Percentiles rank a stretch among this genome's conserved stretches.
These are phyloP conservation scores for Mychonastes homosphaera DNA, from an alignment of 139 green algal genomes.

Conservation along the genomic window DNA sequence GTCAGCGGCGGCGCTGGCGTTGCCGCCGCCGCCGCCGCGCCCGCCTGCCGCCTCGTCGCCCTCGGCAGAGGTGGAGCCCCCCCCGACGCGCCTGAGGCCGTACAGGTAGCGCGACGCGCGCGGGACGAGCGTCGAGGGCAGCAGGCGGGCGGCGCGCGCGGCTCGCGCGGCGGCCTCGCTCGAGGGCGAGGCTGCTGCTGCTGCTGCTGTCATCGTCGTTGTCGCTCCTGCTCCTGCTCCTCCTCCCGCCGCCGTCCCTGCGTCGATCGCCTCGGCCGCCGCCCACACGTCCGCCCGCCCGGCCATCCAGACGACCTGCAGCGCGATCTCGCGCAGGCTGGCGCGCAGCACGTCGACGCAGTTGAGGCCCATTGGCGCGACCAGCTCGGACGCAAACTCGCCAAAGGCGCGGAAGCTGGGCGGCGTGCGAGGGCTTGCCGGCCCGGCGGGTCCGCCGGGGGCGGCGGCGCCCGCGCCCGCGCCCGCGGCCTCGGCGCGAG, in stretches of 20 bases:
- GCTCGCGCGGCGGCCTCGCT: neutral
- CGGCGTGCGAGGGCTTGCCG: too few species aligned
- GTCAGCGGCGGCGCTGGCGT: neutral
- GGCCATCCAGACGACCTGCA: constrained; percentile 19
- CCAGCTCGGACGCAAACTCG: constrained; percentile 24
- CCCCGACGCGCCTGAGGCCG: constrained; percentile 9
- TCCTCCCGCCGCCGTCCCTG: neutral
- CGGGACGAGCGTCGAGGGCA: neutral
- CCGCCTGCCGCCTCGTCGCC: neutral
- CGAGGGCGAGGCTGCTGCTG: too few species aligned
- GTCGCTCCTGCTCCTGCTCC: too few species aligned
- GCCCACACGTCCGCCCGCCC: constrained; percentile 15
- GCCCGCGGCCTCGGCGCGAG: too few species aligned
- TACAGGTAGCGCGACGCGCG: constrained; percentile 17
- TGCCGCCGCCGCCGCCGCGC: neutral
- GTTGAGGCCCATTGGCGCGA: constrained; percentile 17
- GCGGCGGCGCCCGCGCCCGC: too few species aligned
- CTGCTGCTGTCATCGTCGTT: too few species aligned
- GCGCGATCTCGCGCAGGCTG: neutral
- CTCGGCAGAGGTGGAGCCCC: neutral
- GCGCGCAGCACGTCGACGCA: constrained; percentile 13
- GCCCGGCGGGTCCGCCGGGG: too few species aligned
- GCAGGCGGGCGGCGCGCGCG: neutral
- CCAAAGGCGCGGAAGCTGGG: constrained; percentile 21
- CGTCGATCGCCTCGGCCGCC: neutral